Evolutionary conservation across 2,329 filamentous ascomycete genomes (phyloP).

Genomic region (Aspergillus pseudoviridinutans): DNA sequence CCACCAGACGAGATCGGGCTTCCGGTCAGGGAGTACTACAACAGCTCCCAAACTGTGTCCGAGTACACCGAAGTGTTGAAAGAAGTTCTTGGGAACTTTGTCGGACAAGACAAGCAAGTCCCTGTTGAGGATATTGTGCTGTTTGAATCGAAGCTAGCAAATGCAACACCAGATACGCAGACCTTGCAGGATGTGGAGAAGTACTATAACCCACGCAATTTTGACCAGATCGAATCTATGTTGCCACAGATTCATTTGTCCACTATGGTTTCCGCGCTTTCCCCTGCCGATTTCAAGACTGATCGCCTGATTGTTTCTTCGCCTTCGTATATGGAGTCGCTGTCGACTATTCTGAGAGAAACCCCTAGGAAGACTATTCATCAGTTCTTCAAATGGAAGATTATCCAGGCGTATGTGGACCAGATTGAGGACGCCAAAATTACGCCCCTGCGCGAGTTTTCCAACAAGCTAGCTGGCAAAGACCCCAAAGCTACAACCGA

Average conservation of each 20-base stretch:
- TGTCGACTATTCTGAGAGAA: slow-evolving; percentile 53
- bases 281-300: slow-evolving; percentile 48
- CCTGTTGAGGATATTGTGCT: slow-evolving; percentile 45
- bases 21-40: slow-evolving; percentile 59
- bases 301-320: slow-evolving; percentile 57
- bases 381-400: slow-evolving; percentile 63
- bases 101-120: slow-evolving; percentile 23
- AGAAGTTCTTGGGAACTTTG: slow-evolving; percentile 39
- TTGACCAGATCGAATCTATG: slow-evolving; percentile 53
- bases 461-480: slow-evolving; percentile 58
- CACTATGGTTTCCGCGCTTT: slow-evolving; percentile 50
- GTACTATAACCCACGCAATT: slow-evolving; percentile 61
- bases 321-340: slow-evolving; percentile 56
- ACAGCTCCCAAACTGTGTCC: slow-evolving; percentile 50
- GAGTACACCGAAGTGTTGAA: slow-evolving; percentile 49
- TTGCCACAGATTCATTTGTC: slow-evolving; percentile 55
- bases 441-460: slow-evolving; percentile 57
- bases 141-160: slow-evolving; percentile 59
- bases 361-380: slow-evolving; percentile 55
- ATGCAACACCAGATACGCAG: slow-evolving; percentile 55
- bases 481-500: slow-evolving; percentile 60
- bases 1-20: slow-evolving; percentile 52
- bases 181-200: slow-evolving; percentile 61
- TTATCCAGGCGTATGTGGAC: slow-evolving; percentile 51
- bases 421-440: slow-evolving; percentile 58